Evolutionary conservation across 1,139 yeast genomes (phyloP), one percentile per base, ranked within the genome.

Genomic region (Zygoascus meyerae): DNA sequence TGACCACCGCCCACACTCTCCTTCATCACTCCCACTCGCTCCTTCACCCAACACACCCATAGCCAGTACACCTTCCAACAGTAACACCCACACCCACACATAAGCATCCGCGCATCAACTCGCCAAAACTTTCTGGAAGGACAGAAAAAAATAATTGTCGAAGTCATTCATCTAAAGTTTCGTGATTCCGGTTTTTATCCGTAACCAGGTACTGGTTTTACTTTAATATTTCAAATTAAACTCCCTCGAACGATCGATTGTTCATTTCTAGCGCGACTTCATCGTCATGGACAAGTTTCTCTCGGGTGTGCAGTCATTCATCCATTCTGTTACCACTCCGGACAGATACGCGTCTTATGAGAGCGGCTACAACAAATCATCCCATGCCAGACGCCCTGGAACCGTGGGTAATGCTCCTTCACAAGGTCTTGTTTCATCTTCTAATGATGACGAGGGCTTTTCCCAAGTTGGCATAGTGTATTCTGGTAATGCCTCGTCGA

Each of bases 281-380:
- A n/a, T 33, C 8, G 35, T 17, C 15, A 53, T 66, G 70, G 61
- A 65, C 54, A 60, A 61, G 42, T 57, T 67, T 45, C 52, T 67
- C 38, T 55, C 58, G 40, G 52, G 57, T 16, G 64, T 68, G 42
- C 67, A 67, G 57, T 71, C 79, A 34, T 79, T 79, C 57, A 66
- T 78, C 49, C 83, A 79, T 57, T 77, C 83, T 33, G 72, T 79
- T 48, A 78, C 83, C 36, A 79, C 85, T 18, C 79, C 74, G 41
- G 84, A 79, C 58, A 81, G 79, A 59, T 79, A 79, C 60, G 85
- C 85, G 43, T 72, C 80, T 36, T 78, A 77, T 57, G 80, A 75
- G 40, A 57, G 63, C 33, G 50, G 52, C 30, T 55, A 52, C 41
- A 36, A 47, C 6, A 47, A 46, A 36, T 53, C 59, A 18, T 39